Conservation (phyloP, 345 rosid species). For the Linum usitatissimum region DNA sequence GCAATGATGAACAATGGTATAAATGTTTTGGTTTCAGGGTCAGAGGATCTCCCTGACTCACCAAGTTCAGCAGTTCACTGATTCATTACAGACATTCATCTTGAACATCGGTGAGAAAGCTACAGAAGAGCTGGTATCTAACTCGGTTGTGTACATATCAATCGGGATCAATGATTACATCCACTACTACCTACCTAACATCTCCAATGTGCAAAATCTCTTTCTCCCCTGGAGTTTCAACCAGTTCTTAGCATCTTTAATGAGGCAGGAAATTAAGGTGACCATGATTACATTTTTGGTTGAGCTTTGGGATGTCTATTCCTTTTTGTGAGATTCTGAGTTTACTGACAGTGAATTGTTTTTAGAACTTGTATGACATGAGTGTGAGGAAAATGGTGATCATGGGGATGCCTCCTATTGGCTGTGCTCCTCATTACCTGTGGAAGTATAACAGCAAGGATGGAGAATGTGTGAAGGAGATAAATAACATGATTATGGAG, state of each 20-base stretch:
- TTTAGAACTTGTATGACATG: slow-evolving; percentile 59
- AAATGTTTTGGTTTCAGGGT: slow-evolving; percentile 35
- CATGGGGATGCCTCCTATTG: slow-evolving; percentile 83
- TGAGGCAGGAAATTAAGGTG: slow-evolving; percentile 67
- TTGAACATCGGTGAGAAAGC: slow-evolving; percentile 50
- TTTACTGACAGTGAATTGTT: not conserved
- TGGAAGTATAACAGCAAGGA: slow-evolving; percentile 56
- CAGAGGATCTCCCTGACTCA: slow-evolving; percentile 72
- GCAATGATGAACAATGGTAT: not conserved
- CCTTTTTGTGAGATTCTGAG: not conserved
- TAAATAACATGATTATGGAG: slow-evolving; percentile 65
- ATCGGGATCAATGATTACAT: slow-evolving; percentile 85
- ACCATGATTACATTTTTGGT: not conserved
- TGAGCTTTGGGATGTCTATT: not conserved
- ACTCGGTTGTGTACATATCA: slow-evolving; percentile 62
- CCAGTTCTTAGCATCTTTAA: slow-evolving; percentile 54
- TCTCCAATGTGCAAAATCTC: slow-evolving; percentile 54
- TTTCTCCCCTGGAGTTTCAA: slow-evolving; percentile 84
- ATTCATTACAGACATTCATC: slow-evolving; percentile 66
- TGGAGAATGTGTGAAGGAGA: slow-evolving; percentile 66
- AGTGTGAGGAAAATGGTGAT: slow-evolving; percentile 59
- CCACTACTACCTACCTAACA: slow-evolving; percentile 73
- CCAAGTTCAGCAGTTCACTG: slow-evolving; percentile 78
- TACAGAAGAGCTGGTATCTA: slow-evolving; percentile 40
- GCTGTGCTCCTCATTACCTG: slow-evolving; percentile 84